phyloP scores from a whole-genome alignment of 2,329 filamentous ascomycete species.

The Helminthosporium solani region DNA sequence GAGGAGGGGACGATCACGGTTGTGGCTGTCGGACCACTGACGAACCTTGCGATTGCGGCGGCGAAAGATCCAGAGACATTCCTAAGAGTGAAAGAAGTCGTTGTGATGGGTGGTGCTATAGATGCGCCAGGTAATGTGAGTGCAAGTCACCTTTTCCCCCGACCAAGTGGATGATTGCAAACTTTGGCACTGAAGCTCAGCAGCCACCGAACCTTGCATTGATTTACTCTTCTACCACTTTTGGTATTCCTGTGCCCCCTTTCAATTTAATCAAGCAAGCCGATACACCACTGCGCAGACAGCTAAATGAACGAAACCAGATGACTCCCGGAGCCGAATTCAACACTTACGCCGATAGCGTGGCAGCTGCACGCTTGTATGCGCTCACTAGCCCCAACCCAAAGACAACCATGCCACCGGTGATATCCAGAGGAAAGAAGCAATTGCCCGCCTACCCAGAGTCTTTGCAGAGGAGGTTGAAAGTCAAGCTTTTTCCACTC shows the following conservation, averaged over 20 bases:
- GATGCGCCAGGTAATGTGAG: conserved; percentile 71
- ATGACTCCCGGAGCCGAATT: conserved; percentile 84
- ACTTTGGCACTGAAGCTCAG: neutral
- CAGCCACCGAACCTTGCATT: conserved; percentile 24
- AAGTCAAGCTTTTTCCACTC: conserved; percentile 50
- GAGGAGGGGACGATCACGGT: conserved; percentile 85
- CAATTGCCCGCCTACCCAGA: conserved; percentile 43
- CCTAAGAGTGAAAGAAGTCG: conserved; percentile 81
- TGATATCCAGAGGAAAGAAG: conserved; percentile 40
- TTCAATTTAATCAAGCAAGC: conserved; percentile 45
- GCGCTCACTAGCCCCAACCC: conserved; percentile 60
- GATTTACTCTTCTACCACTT: conserved; percentile 19
- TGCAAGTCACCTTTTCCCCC: conserved; percentile 1
- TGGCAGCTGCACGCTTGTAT: conserved; percentile 51
- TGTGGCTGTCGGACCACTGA: conserved; percentile 84
- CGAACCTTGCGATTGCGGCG: conserved; percentile 89
- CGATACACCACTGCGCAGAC: conserved; percentile 30
- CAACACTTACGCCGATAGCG: conserved; percentile 83
- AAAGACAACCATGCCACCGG: conserved; percentile 74
- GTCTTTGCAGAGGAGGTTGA: conserved; percentile 45
- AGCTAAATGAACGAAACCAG: conserved; percentile 43
- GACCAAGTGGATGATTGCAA: too few species aligned
- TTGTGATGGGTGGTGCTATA: conserved; percentile 93
- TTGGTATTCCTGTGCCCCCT: conserved; percentile 30
- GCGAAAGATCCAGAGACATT: conserved; percentile 88